phyloP scores from a whole-genome alignment of 495 filamentous ascomycete species.

The Hyaloscypha finlandica region DNA sequence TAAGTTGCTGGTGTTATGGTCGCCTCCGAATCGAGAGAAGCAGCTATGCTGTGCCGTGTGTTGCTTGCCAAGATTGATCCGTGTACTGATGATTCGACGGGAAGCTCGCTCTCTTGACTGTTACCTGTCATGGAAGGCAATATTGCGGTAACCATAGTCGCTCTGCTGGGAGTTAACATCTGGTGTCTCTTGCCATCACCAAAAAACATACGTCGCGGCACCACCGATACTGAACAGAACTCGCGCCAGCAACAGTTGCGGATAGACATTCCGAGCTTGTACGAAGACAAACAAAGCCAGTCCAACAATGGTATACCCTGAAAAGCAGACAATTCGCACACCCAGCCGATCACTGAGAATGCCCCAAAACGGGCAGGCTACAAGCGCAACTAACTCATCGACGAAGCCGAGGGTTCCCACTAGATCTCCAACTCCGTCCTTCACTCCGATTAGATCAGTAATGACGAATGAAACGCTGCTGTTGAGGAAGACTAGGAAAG shows the following conservation, averaged over 20 bases:
- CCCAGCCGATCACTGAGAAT: constrained; percentile 87
- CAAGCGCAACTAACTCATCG: constrained; percentile 88
- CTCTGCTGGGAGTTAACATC: constrained; percentile 37
- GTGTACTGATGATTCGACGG: not conserved
- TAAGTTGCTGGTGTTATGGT: constrained; percentile 62
- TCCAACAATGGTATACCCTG: constrained; percentile 80
- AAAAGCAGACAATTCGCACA: constrained; percentile 74
- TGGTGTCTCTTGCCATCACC: not conserved
- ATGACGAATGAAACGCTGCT: constrained; percentile 91
- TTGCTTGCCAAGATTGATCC: not conserved
- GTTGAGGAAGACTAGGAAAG: constrained; percentile 97
- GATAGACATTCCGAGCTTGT: constrained; percentile 84
- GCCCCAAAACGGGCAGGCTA: constrained; percentile 92
- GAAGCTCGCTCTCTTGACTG: constrained; percentile 13
- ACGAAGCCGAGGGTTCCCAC: constrained; percentile 95
- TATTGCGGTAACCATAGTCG: constrained; percentile 97
- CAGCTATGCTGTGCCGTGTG: constrained; percentile 41
- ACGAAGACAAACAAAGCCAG: constrained; percentile 77
- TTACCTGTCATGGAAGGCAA: constrained; percentile 76
- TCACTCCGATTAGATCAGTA: constrained; percentile 81
- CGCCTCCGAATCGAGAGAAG: constrained; percentile 61
- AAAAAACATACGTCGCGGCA: constrained; percentile 67
- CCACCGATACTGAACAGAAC: constrained; percentile 89
- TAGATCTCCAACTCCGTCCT: constrained; percentile 77
- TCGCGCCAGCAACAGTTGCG: constrained; percentile 81